Evolutionary conservation across 495 filamentous ascomycete genomes (phyloP).

Genomic region (Penicillium nucicola): DNA sequence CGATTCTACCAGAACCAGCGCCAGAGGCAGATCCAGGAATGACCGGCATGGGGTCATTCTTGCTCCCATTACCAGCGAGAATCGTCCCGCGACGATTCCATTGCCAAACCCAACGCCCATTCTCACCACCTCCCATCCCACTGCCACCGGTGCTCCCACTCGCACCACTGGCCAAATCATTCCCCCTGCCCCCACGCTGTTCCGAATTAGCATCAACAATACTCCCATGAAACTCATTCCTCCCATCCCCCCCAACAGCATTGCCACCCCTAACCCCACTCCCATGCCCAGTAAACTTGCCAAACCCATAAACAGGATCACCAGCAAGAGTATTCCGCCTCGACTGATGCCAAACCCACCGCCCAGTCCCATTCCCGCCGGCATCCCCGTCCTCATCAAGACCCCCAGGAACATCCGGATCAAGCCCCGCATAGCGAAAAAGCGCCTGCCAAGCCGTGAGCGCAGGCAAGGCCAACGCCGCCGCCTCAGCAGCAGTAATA

Average conservation of each 20-base stretch:
- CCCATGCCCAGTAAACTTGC: not conserved
- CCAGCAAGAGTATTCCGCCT: not conserved
- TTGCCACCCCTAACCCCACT: not conserved
- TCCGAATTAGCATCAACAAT: not conserved
- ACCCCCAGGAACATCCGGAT: constrained; percentile 17
- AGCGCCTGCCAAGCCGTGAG: constrained; percentile 59
- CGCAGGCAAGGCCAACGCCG: constrained; percentile 50
- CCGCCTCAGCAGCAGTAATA: constrained; percentile 47
- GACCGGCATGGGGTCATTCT: not conserved
- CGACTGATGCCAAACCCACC: constrained; percentile 1
- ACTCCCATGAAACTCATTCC: not conserved
- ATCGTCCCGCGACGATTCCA: not conserved
- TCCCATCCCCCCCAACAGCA: not conserved
- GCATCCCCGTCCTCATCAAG: constrained; percentile 5
- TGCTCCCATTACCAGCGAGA: not conserved
- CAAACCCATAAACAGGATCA: not conserved
- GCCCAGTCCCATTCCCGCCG: not conserved
- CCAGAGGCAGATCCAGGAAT: not conserved
- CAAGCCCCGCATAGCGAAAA: constrained; percentile 47
- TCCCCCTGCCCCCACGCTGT: not conserved
- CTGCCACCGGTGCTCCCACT: not conserved
- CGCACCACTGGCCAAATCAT: not conserved
- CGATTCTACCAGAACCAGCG: too few relatives aligned
- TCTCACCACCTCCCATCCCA: not conserved
- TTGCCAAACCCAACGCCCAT: constrained; percentile 5